Conservation (phyloP, 768 basidiomycete species). For the Tulasnella sp. region DNA sequence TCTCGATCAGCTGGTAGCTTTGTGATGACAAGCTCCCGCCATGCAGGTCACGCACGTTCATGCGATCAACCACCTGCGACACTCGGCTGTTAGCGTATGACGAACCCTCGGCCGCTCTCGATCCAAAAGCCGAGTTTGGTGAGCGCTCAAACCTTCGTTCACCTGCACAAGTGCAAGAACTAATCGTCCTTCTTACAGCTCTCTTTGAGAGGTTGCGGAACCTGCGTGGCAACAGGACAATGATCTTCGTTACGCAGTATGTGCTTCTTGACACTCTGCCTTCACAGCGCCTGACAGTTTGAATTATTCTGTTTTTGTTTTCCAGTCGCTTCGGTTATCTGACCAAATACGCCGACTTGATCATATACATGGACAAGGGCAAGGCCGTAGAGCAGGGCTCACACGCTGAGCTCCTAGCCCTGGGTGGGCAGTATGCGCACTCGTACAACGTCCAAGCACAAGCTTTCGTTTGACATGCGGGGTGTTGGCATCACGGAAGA, state of each 20-base stretch:
- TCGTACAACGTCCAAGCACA: conserved; percentile 18
- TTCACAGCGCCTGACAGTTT: background rate
- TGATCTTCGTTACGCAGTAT: conserved; percentile 18
- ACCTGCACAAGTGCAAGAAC: too few relatives aligned
- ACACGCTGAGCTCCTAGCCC: conserved; percentile 15
- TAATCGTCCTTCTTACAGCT: background rate
- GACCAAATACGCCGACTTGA: conserved; percentile 19
- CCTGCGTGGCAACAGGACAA: conserved; percentile 16
- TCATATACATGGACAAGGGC: conserved; percentile 19
- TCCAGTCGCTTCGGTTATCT: conserved; percentile 17
- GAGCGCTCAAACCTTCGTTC: background rate
- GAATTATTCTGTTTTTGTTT: background rate
- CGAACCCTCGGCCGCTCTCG: conserved; percentile 48
- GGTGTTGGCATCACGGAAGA: too few relatives aligned
- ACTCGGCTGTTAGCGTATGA: conserved; percentile 43
- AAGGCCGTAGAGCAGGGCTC: conserved; percentile 15
- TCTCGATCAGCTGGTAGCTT: background rate
- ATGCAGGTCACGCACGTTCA: conserved; percentile 30
- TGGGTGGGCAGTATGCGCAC: conserved; percentile 15
- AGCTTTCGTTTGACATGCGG: conserved; percentile 12
- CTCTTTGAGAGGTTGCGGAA: conserved; percentile 15
- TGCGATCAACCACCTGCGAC: conserved; percentile 31
- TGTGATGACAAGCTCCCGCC: conserved; percentile 4
- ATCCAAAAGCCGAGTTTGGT: conserved; percentile 40
- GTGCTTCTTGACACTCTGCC: background rate